A percentile compares a stretch with the other conserved stretches of the same genome.
Conservation (phyloP, 1,284 basidiomycete species). For the Meripilus lineatus region DNA sequence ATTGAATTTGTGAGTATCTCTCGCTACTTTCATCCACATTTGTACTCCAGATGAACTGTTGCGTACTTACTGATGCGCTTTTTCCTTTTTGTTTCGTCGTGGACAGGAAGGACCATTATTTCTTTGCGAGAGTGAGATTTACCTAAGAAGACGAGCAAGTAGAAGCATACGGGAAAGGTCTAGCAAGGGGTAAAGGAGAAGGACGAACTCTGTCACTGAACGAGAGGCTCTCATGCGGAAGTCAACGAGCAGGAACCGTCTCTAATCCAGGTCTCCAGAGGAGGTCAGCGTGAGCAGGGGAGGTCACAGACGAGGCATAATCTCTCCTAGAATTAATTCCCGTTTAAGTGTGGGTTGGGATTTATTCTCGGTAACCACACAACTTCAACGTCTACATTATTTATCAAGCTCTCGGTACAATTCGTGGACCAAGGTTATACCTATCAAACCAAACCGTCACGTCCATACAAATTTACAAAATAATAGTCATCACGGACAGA, state of each 20-base stretch:
- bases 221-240: slow-evolving; percentile 10
- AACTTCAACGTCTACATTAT: no score
- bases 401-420: no score
- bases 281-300: slow-evolving; percentile 43
- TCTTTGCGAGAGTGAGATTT: slow-evolving; percentile 97
- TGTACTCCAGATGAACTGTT: slow-evolving; percentile 4
- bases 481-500: no score
- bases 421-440: no score
- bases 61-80: background rate
- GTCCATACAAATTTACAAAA: no score
- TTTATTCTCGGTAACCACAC: no score
- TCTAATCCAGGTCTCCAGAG: slow-evolving; percentile 43
- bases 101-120: slow-evolving; percentile 93
- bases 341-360: no score
- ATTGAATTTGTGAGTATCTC: slow-evolving; percentile 90
- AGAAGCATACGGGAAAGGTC: slow-evolving; percentile 58
- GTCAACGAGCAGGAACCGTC: slow-evolving; percentile 45
- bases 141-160: slow-evolving; percentile 85
- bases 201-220: slow-evolving; percentile 12
- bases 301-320: slow-evolving; percentile 30
- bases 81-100: background rate
- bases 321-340: slow-evolving; percentile 5
- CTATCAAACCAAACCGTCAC: no score
- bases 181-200: slow-evolving; percentile 20
- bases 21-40: slow-evolving; percentile 7